Percentiles rank a stretch among this genome's conserved stretches.
Conservation (phyloP, 1,284 basidiomycete genomes). For the Abortiporus biennis region DNA sequence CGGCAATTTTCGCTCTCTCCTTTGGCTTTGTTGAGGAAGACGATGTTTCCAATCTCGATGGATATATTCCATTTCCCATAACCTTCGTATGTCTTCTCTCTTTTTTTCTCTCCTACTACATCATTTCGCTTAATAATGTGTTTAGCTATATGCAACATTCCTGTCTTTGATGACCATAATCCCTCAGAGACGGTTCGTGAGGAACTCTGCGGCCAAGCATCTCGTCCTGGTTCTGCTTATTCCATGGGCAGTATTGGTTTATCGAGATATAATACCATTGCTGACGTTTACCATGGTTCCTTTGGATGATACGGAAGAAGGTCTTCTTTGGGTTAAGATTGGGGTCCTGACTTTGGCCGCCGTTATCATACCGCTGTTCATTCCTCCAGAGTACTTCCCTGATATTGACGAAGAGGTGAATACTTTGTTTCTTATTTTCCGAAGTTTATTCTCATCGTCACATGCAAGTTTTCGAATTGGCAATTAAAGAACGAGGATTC, state of each 20-base stretch:
- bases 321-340: slow-evolving; percentile 25
- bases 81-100: background rate
- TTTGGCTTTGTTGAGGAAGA: background rate
- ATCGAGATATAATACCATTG: slow-evolving; percentile 62
- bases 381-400: slow-evolving; percentile 37
- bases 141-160: background rate
- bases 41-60: background rate
- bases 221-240: background rate
- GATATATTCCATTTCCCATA: too few species aligned
- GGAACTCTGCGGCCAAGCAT: background rate
- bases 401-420: slow-evolving; percentile 37
- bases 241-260: slow-evolving; percentile 20
- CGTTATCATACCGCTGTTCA: slow-evolving; percentile 34
- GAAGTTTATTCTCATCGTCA: background rate
- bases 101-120: background rate
- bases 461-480: slow-evolving; percentile 31
- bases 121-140: background rate
- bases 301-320: slow-evolving; percentile 28
- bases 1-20: background rate
- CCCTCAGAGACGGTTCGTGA: background rate
- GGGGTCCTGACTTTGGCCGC: slow-evolving; percentile 33
- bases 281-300: slow-evolving; percentile 40
- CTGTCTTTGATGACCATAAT: background rate
- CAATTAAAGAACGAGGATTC: slow-evolving; percentile 69
- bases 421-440: slow-evolving; percentile 28